These are phyloP conservation scores for Pyronema omphalodes DNA, from an alignment of 495 filamentous ascomycete genomes.

Conservation along the genomic window DNA sequence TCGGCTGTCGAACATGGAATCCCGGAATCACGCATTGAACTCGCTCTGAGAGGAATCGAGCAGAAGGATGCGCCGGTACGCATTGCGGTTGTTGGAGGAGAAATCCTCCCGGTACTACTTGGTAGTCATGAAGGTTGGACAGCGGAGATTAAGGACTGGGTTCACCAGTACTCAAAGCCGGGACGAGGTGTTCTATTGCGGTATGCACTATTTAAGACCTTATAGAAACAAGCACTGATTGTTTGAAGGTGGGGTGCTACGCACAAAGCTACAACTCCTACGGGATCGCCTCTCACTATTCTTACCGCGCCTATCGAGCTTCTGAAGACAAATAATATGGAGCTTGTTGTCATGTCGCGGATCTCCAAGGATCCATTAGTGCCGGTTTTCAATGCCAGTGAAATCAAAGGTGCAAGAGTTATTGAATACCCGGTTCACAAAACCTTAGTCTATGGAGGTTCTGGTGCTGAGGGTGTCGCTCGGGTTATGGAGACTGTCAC, in stretches of 20 bases:
- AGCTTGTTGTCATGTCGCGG: background rate
- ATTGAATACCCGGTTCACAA: conserved; percentile 75
- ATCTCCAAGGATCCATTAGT: background rate
- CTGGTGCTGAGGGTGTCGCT: conserved; percentile 40
- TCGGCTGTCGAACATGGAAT: background rate
- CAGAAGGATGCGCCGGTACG: conserved; percentile 46
- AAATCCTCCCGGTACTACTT: background rate
- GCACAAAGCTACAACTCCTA: conserved; percentile 8
- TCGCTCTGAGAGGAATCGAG: conserved; percentile 61
- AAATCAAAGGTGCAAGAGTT: conserved; percentile 21
- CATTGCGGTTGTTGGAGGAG: conserved; percentile 37
- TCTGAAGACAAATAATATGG: conserved; percentile 44
- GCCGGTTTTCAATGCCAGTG: conserved; percentile 2
- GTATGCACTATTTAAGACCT: background rate
- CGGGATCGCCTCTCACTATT: conserved; percentile 26
- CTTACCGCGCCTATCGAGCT: conserved; percentile 48
- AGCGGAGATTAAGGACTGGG: background rate
- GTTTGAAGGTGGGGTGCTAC: background rate
- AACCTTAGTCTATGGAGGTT: conserved; percentile 47
- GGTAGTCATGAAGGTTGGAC: background rate
- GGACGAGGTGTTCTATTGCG: background rate
- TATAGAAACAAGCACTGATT: background rate
- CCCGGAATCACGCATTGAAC: conserved; percentile 10
- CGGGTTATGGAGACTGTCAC: conserved; percentile 29
- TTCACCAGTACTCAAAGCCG: background rate